Percentiles rank a stretch among this genome's conserved stretches.
Evolutionary conservation across 2,329 filamentous ascomycete genomes (phyloP).

Genomic region (Penicillium sp.): DNA sequence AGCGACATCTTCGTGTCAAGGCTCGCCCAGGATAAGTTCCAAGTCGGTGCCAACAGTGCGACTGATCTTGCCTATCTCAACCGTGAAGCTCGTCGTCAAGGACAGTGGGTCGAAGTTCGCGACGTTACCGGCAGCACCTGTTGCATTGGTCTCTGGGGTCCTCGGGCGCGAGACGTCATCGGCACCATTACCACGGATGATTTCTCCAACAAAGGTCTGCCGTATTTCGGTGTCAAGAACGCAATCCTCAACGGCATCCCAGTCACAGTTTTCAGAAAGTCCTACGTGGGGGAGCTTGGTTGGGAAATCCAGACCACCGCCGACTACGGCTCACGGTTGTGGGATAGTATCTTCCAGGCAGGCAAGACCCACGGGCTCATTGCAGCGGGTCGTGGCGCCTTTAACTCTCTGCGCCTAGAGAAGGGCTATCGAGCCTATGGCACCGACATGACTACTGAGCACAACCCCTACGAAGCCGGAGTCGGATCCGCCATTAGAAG

Average conservation of each 20-base stretch:
- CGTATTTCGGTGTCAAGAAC: conserved; percentile 49
- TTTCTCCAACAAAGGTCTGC: conserved; percentile 37
- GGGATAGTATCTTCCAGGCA: conserved; percentile 55
- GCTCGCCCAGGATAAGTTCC: conserved; percentile 44
- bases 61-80: conserved; percentile 52
- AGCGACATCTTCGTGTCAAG: conserved; percentile 56
- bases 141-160: conserved; percentile 60
- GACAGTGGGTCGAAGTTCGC: conserved; percentile 48
- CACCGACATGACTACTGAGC: conserved; percentile 56
- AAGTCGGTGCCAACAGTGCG: conserved; percentile 54
- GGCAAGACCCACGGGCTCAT: conserved; percentile 54
- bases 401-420: conserved; percentile 56
- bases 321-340: conserved; percentile 54
- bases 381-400: conserved; percentile 54
- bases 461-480: conserved; percentile 57
- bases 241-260: conserved; percentile 52
- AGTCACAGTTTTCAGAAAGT: conserved; percentile 52
- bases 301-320: conserved; percentile 60
- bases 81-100: conserved; percentile 50
- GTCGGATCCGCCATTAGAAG: conserved; percentile 48
- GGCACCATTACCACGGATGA: conserved; percentile 30
- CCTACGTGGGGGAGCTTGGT: conserved; percentile 57
- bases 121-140: conserved; percentile 59
- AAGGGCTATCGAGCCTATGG: conserved; percentile 56
- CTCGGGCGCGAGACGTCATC: conserved; percentile 51